A percentile compares a stretch with the other conserved stretches of the same genome.
phyloP scores from a whole-genome alignment of 2,329 filamentous ascomycete genomes.

The Stagonosporopsis chrysanthemi region DNA sequence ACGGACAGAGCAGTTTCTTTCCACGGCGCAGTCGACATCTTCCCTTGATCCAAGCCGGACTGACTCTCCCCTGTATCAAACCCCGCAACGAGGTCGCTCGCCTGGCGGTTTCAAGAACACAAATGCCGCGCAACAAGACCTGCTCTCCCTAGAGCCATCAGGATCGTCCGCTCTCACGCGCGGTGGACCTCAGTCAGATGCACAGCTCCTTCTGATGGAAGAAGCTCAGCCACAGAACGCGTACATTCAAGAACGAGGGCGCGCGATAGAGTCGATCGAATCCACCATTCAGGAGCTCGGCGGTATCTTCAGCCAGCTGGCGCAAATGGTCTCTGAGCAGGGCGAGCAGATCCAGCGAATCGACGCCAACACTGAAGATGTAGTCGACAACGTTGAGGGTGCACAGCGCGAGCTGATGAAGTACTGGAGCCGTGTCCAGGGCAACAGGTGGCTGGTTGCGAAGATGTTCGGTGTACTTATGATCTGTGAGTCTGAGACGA shows the following conservation, averaged over 20 bases:
- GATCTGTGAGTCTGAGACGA: slow-evolving; percentile 69
- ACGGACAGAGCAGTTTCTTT: slow-evolving; percentile 95
- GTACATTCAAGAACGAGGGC: slow-evolving; percentile 92
- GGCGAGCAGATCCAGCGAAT: slow-evolving; percentile 97
- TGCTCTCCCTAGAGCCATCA: slow-evolving; percentile 81
- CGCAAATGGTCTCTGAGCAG: slow-evolving; percentile 96
- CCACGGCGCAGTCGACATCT: slow-evolving; percentile 74
- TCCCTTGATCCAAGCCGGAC: slow-evolving; percentile 71
- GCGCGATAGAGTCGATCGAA: slow-evolving; percentile 97
- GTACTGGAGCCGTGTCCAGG: slow-evolving; percentile 93
- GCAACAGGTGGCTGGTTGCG: slow-evolving; percentile 93
- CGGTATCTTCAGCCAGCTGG: slow-evolving; percentile 90
- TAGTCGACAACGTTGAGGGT: slow-evolving; percentile 97
- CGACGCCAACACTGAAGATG: slow-evolving; percentile 96
- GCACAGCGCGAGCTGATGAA: slow-evolving; percentile 95
- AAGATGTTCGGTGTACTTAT: slow-evolving; percentile 87
- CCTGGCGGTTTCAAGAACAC: slow-evolving; percentile 55
- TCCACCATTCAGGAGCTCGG: slow-evolving; percentile 93
- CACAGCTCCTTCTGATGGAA: slow-evolving; percentile 87
- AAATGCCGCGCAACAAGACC: slow-evolving; percentile 63
- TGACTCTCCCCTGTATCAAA: slow-evolving; percentile 86
- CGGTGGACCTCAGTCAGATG: slow-evolving; percentile 71
- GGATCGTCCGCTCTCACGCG: slow-evolving; percentile 55
- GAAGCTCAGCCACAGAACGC: slow-evolving; percentile 84
- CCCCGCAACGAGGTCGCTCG: slow-evolving; percentile 71